A percentile compares a stretch with the other conserved stretches of the same genome.
These are phyloP conservation scores for Stachybotrys chartarum DNA, from an alignment of 2,329 filamentous ascomycete species.

Conservation along the genomic window DNA sequence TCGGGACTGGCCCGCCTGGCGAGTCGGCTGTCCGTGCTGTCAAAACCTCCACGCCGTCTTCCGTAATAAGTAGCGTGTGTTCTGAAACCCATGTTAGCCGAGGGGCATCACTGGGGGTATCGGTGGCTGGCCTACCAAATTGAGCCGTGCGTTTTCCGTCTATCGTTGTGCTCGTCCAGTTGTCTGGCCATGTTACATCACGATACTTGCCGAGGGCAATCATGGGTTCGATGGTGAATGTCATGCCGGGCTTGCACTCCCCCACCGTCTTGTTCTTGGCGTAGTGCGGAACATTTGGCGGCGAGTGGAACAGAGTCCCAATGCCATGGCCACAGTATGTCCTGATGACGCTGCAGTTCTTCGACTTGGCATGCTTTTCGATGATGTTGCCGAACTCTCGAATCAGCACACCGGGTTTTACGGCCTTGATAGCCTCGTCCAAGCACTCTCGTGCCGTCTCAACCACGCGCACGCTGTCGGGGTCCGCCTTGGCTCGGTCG, in stretches of 20 bases:
- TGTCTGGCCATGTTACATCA: slow-evolving; percentile 95
- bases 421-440: slow-evolving; percentile 81
- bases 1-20: slow-evolving; percentile 64
- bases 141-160: slow-evolving; percentile 89
- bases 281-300: slow-evolving; percentile 94
- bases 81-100: slow-evolving; percentile 36
- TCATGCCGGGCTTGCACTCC: slow-evolving; percentile 92
- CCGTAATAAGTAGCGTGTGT: slow-evolving; percentile 77
- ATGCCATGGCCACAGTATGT: slow-evolving; percentile 96
- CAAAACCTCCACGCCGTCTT: slow-evolving; percentile 73
- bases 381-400: slow-evolving; percentile 91
- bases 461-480: slow-evolving; percentile 82
- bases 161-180: slow-evolving; percentile 93
- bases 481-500: slow-evolving; percentile 73
- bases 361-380: slow-evolving; percentile 85
- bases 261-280: slow-evolving; percentile 98
- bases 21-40: slow-evolving; percentile 68
- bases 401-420: slow-evolving; percentile 90
- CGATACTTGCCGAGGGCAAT: slow-evolving; percentile 85
- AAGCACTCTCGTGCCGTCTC: slow-evolving; percentile 86
- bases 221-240: slow-evolving; percentile 99
- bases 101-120: background rate
- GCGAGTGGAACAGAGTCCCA: slow-evolving; percentile 86
- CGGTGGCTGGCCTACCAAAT: slow-evolving; percentile 57
- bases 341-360: slow-evolving; percentile 83